Evolutionary conservation across 768 basidiomycete genomes (phyloP).

Genomic region (Phallus indusiatus): DNA sequence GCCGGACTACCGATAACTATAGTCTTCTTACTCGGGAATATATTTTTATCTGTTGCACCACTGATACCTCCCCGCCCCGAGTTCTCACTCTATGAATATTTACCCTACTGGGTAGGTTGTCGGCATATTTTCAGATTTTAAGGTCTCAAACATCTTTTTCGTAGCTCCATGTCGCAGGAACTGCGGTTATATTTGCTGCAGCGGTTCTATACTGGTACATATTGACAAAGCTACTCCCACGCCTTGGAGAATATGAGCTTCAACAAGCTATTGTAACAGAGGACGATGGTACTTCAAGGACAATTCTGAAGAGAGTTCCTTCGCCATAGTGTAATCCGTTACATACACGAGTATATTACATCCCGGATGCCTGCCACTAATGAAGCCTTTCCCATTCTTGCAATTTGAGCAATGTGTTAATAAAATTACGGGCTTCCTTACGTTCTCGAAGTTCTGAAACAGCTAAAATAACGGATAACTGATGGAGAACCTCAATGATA

Average conservation of each 20-base stretch:
- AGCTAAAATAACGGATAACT: background rate
- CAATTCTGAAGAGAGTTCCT: conserved; percentile 36
- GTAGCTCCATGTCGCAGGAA: conserved; percentile 42
- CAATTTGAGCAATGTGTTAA: background rate
- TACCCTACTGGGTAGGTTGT: conserved; percentile 60
- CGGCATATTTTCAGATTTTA: background rate
- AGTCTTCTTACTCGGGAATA: conserved; percentile 55
- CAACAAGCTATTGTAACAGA: conserved; percentile 37
- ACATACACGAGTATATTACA: too few relatives aligned
- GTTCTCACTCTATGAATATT: conserved; percentile 35
- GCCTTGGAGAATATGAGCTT: conserved; percentile 37
- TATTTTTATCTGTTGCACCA: conserved; percentile 54
- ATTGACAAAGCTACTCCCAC: conserved; percentile 41
- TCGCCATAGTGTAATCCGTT: background rate
- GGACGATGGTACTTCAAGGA: conserved; percentile 51
- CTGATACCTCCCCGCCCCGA: conserved; percentile 51
- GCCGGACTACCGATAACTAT: conserved; percentile 39
- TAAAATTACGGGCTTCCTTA: conserved; percentile 2
- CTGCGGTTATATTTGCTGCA: conserved; percentile 36
- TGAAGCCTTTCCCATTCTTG: background rate
- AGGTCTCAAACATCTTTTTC: background rate
- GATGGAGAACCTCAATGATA: background rate
- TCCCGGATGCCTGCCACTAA: background rate
- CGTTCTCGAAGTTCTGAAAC: background rate
- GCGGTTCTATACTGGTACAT: conserved; percentile 51